Evolutionary conservation across 176 grass and related monocot species (phyloP).

Genomic region (Aechmea fasciata): DNA sequence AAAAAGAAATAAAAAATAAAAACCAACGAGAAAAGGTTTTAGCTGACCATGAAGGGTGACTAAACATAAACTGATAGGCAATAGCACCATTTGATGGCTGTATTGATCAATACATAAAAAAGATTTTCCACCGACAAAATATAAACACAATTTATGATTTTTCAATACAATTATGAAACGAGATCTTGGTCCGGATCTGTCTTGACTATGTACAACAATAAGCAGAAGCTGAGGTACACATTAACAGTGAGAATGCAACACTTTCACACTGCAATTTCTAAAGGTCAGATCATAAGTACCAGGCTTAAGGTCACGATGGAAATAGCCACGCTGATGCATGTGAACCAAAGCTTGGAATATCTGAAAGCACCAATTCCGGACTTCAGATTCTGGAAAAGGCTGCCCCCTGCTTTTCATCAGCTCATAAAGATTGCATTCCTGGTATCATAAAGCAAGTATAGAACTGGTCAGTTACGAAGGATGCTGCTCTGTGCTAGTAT

Average conservation of each 20-base stretch:
- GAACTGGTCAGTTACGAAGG: neutral
- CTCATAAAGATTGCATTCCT: conserved; percentile 98
- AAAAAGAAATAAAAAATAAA: no score
- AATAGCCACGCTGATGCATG: conserved; percentile 97
- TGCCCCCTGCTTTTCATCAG: conserved; percentile 90
- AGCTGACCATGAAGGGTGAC: no score
- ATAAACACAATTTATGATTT: neutral
- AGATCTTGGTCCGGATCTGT: neutral
- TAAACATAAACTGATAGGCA: no score
- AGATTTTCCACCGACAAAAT: neutral
- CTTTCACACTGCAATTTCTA: neutral
- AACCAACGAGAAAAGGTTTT: no score
- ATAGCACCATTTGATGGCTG: no score
- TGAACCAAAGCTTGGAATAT: conserved; percentile 93
- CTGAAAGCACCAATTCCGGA: conserved; percentile 94
- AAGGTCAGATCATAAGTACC: conserved; percentile 33
- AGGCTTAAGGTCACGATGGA: conserved; percentile 98
- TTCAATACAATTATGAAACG: neutral
- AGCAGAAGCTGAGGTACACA: neutral
- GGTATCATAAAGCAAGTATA: neutral
- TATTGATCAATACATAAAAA: no score
- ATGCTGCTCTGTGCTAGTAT: neutral
- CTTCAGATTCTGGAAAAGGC: conserved; percentile 69
- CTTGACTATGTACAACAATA: neutral
- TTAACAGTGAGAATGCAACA: neutral